Conservation (phyloP, 352 stramenopile genomes). For the Globisporangium irregulare region DNA sequence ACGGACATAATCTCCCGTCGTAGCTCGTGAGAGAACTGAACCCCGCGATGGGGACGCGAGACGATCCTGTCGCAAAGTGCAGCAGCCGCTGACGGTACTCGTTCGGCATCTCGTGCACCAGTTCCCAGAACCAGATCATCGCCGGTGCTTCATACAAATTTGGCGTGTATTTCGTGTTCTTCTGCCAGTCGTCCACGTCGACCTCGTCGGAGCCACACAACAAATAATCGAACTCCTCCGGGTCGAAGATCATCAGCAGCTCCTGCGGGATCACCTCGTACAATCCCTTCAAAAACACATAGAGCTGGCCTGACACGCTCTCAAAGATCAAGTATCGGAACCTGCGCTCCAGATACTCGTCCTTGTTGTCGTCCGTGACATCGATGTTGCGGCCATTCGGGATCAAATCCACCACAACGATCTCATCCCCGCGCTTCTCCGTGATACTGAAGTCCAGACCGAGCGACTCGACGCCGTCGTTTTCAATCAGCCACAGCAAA, state of each 20-base stretch:
- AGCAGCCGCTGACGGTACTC: background rate
- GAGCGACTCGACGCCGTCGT: background rate
- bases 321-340: constrained; percentile 52
- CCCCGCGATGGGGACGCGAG: background rate
- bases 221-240: constrained; percentile 77
- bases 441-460: background rate
- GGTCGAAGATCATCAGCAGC: constrained; percentile 93
- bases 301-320: constrained; percentile 77
- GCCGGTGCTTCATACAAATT: no score
- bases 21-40: background rate
- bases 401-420: background rate
- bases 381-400: background rate
- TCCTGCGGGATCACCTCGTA: constrained; percentile 93
- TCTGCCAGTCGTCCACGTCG: constrained; percentile 1
- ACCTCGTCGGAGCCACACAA: constrained; percentile 86
- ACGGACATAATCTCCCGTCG: background rate
- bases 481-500: background rate
- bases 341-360: background rate
- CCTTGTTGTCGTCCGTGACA: background rate
- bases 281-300: constrained; percentile 88
- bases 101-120: background rate
- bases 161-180: background rate
- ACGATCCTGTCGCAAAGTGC: background rate
- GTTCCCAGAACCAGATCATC: background rate
- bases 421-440: background rate